Conservation (phyloP, 345 rosid genomes). For the Citrus mangshanensis region DNA sequence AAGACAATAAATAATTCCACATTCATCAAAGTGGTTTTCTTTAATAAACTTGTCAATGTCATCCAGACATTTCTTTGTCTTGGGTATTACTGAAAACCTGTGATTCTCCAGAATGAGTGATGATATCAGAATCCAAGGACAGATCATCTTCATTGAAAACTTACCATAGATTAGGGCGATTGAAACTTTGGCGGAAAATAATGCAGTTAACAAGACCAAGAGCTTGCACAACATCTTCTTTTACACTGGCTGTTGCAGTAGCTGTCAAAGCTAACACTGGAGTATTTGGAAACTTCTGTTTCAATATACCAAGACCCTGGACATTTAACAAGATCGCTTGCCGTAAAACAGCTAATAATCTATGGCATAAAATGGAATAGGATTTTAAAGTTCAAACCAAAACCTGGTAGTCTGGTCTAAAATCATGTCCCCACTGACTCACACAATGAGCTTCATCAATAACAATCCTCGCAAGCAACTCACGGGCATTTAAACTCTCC, state of each 20-base stretch:
- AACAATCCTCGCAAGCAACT: constrained; percentile 88
- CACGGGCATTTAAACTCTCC: constrained; percentile 72
- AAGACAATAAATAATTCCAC: constrained; percentile 98
- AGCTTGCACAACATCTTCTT: constrained; percentile 99
- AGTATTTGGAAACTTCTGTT: constrained; percentile 82
- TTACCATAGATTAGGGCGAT: constrained; percentile 89
- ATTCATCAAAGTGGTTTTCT: constrained; percentile 89
- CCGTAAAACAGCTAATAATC: constrained; percentile 16
- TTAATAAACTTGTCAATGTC: constrained; percentile 90
- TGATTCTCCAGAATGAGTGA: constrained; percentile 30
- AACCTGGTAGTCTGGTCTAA: constrained; percentile 99
- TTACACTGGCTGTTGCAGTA: constrained; percentile 98
- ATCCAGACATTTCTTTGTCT: constrained; percentile 85
- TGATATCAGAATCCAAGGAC: constrained; percentile 16
- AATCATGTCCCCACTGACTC: constrained; percentile 99
- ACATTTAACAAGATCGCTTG: constrained; percentile 16
- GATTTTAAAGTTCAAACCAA: constrained; percentile 10
- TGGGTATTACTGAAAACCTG: constrained; percentile 87
- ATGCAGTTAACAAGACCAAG: constrained; percentile 95
- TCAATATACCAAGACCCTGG: constrained; percentile 96
- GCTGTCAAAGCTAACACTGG: constrained; percentile 98
- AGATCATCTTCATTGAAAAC: constrained; percentile 25
- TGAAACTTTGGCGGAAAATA: constrained; percentile 94
- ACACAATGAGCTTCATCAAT: constrained; percentile 99
- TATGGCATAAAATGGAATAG: constrained; percentile 5